Evolutionary conservation across 306 rosid species (phyloP).

Genomic region (Fagus sylvatica): DNA sequence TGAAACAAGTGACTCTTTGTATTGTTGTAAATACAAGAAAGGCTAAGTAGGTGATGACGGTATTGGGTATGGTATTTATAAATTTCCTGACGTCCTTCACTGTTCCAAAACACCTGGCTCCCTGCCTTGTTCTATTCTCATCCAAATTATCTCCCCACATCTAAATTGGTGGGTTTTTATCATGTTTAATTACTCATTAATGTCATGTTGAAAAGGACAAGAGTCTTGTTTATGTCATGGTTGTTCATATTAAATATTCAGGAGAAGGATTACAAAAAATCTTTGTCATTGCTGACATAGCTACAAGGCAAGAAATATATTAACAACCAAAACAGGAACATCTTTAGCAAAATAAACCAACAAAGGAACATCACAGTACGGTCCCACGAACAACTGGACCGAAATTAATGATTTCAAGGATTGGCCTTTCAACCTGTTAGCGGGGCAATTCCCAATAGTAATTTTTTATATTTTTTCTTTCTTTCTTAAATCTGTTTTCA

Average conservation of each 20-base stretch:
- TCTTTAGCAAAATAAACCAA: constrained; percentile 9
- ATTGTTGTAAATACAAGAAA: too few species aligned
- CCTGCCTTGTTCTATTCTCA: background rate
- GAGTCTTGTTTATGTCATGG: constrained; percentile 19
- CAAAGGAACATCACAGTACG: constrained; percentile 22
- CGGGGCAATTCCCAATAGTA: background rate
- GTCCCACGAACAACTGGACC: constrained; percentile 28
- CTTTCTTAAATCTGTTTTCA: too few species aligned
- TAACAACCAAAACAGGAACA: constrained; percentile 24
- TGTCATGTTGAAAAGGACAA: constrained; percentile 8
- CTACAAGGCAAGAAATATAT: constrained; percentile 6
- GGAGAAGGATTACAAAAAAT: background rate
- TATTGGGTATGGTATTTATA: background rate
- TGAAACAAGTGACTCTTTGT: too few species aligned
- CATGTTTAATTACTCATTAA: background rate
- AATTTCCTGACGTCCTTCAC: background rate
- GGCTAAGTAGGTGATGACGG: too few species aligned
- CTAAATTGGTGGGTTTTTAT: background rate
- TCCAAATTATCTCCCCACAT: background rate
- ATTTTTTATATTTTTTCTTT: background rate
- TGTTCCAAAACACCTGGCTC: constrained; percentile 3
- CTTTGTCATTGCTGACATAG: constrained; percentile 6
- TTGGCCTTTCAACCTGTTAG: constrained; percentile 36
- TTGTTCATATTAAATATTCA: constrained; percentile 4
- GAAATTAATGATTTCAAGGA: background rate